These are phyloP conservation scores for Lentinula detonsa DNA, from an alignment of 768 basidiomycete species.

Conservation along the genomic window DNA sequence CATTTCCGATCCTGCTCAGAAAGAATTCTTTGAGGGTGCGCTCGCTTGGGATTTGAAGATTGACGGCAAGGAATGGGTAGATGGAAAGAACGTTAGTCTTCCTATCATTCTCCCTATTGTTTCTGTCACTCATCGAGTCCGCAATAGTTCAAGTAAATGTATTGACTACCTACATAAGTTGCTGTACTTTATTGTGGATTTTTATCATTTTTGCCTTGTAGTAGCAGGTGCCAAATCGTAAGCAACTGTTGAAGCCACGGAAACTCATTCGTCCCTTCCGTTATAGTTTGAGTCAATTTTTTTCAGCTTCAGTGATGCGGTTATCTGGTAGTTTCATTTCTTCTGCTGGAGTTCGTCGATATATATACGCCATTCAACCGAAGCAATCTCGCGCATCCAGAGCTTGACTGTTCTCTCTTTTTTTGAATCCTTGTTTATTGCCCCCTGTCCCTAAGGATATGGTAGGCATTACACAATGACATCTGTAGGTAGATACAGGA, in stretches of 20 bases:
- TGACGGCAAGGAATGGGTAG: slow-evolving; percentile 85
- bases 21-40: slow-evolving; percentile 87
- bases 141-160: slow-evolving; percentile 28
- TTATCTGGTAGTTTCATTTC: neutral
- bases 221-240: neutral
- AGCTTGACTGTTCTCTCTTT: neutral
- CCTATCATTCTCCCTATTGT: slow-evolving; percentile 2
- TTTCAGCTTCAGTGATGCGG: neutral
- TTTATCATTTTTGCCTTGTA: neutral
- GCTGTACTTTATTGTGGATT: neutral
- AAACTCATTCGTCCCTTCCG: neutral
- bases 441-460: too few species aligned
- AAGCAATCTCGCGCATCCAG: neutral
- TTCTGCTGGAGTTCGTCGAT: neutral
- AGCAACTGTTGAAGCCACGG: neutral
- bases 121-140: slow-evolving; percentile 4
- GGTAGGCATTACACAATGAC: too few species aligned
- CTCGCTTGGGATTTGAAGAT: slow-evolving; percentile 92
- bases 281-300: neutral
- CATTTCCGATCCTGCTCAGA: slow-evolving; percentile 64
- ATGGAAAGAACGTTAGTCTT: slow-evolving; percentile 79
- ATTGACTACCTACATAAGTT: neutral
- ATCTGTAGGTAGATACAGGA: too few species aligned
- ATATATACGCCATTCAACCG: neutral
- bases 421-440: too few species aligned